phyloP scores from a whole-genome alignment of 495 filamentous ascomycete genomes.

The Neohortaea acidophila region DNA sequence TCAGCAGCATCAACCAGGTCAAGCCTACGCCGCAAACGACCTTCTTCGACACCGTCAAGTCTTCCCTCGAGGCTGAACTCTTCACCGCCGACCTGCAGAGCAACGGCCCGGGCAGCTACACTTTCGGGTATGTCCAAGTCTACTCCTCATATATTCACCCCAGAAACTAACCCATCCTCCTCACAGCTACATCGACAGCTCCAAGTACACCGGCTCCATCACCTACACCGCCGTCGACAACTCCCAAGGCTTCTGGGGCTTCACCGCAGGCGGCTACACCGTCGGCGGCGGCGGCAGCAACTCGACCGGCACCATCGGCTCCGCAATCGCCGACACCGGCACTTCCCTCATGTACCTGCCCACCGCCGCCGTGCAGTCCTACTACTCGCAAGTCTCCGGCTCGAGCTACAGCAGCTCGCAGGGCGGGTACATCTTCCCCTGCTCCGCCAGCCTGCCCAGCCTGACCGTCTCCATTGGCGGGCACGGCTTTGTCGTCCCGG shows the following conservation, averaged over 20 bases:
- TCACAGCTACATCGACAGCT: slow-evolving; percentile 56
- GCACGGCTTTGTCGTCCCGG: slow-evolving; percentile 37
- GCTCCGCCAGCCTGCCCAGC: slow-evolving; percentile 43
- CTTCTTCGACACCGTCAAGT: slow-evolving; percentile 36
- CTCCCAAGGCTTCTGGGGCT: slow-evolving; percentile 55
- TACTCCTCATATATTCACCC: slow-evolving; percentile 6
- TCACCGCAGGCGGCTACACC: slow-evolving; percentile 40
- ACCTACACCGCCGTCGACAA: slow-evolving; percentile 45
- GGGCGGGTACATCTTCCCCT: slow-evolving; percentile 57
- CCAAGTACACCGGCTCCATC: slow-evolving; percentile 48
- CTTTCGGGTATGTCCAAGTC: slow-evolving; percentile 34
- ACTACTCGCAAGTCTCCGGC: slow-evolving; percentile 45
- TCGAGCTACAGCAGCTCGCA: slow-evolving; percentile 31
- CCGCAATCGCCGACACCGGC: slow-evolving; percentile 50
- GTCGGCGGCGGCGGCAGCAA: slow-evolving; percentile 33
- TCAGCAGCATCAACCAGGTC: slow-evolving; percentile 56
- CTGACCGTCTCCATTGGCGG: slow-evolving; percentile 45
- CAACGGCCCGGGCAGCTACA: slow-evolving; percentile 46
- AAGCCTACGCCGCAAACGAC: slow-evolving; percentile 28
- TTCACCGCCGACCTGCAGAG: slow-evolving; percentile 57
- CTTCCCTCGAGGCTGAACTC: slow-evolving; percentile 40
- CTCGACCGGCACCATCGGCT: slow-evolving; percentile 25
- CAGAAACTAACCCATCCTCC: neutral
- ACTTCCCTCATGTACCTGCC: slow-evolving; percentile 57
- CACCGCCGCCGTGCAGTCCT: slow-evolving; percentile 39